Conservation (phyloP, 345 rosid genomes). For the Syzygium oleosum region DNA sequence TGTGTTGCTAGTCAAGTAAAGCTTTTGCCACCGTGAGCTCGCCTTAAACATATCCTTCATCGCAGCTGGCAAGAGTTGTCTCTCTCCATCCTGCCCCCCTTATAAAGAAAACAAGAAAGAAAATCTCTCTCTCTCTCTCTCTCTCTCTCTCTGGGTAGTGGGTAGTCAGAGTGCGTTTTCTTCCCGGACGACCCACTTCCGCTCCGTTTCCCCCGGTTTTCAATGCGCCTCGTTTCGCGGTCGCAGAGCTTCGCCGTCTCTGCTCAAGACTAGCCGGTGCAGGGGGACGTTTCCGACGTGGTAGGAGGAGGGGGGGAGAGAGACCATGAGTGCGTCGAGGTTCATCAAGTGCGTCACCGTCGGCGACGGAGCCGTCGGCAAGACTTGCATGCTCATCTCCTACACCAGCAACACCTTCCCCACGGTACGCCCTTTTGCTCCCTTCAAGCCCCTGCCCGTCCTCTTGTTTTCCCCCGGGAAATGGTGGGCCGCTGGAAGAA, state of each 20-base stretch:
- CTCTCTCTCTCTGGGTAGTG: background rate
- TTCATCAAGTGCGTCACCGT: conserved; percentile 75
- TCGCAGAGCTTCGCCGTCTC: background rate
- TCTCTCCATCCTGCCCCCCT: background rate
- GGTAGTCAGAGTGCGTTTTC: background rate
- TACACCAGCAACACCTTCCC: conserved; percentile 77
- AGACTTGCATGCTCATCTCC: conserved; percentile 74
- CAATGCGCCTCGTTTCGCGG: background rate
- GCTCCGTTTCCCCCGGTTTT: background rate
- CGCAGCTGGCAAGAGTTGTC: conserved; percentile 1
- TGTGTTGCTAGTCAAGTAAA: background rate
- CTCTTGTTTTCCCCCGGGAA: background rate
- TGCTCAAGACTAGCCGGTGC: background rate
- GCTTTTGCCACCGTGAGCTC: background rate
- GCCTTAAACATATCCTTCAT: background rate
- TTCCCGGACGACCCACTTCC: background rate
- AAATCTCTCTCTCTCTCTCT: background rate
- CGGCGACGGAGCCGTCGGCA: conserved; percentile 80
- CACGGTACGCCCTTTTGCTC: conserved; percentile 25
- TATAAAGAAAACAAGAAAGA: background rate
- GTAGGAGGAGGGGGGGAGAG: background rate
- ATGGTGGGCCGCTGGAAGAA: background rate
- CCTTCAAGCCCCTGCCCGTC: background rate
- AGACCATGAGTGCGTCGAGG: conserved; percentile 56
- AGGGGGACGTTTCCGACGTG: background rate